Evolutionary conservation across 352 stramenopile species (phyloP).

Genomic region (Globisporangium acanthophoron): DNA sequence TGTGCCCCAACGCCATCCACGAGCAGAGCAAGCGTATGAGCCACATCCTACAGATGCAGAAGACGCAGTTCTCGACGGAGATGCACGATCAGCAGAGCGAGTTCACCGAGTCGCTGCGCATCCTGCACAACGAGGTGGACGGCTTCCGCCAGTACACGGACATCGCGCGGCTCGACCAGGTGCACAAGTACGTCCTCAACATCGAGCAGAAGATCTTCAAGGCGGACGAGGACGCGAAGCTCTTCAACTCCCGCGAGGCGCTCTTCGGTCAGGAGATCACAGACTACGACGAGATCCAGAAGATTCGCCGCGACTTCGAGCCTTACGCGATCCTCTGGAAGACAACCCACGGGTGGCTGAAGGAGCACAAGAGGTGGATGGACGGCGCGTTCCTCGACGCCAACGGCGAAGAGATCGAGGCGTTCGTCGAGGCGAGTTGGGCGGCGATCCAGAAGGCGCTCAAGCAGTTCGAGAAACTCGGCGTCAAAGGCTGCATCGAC

Average conservation of each 20-base stretch:
- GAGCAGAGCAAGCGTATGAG: slow-evolving; percentile 83
- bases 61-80: slow-evolving; percentile 77
- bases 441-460: slow-evolving; percentile 83
- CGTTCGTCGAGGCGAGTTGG: slow-evolving; percentile 82
- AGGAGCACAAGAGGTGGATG: slow-evolving; percentile 92
- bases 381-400: slow-evolving; percentile 87
- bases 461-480: slow-evolving; percentile 93
- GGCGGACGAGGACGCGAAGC: slow-evolving; percentile 80
- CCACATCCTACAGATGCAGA: slow-evolving; percentile 78
- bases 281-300: slow-evolving; percentile 88
- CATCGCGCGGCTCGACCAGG: slow-evolving; percentile 74
- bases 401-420: slow-evolving; percentile 91
- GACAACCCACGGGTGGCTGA: slow-evolving; percentile 87
- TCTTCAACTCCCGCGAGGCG: slow-evolving; percentile 91
- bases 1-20: slow-evolving; percentile 85
- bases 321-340: slow-evolving; percentile 94
- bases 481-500: slow-evolving; percentile 76
- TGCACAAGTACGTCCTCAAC: slow-evolving; percentile 84
- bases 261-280: slow-evolving; percentile 87
- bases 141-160: slow-evolving; percentile 86
- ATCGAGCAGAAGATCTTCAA: slow-evolving; percentile 87
- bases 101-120: slow-evolving; percentile 80
- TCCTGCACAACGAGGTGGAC: slow-evolving; percentile 87
- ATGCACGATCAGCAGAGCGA: slow-evolving; percentile 92
- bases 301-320: slow-evolving; percentile 91